phyloP scores from a whole-genome alignment of 2,329 filamentous ascomycete genomes.

The Calycina marina region DNA sequence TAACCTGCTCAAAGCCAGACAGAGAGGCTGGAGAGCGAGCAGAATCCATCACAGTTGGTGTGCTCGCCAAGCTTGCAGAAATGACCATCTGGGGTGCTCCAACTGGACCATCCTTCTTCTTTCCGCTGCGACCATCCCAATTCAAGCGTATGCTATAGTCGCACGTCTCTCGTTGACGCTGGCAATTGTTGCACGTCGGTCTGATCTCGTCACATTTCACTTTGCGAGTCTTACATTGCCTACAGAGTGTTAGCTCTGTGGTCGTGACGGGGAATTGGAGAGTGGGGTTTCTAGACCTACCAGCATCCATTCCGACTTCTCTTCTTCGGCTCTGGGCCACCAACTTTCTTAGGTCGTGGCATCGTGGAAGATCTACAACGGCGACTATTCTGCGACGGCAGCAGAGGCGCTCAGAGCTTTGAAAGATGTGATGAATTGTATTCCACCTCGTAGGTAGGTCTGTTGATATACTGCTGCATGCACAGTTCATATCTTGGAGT shows the following conservation, averaged over 20 bases:
- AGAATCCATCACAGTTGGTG: neutral
- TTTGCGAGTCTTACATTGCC: slow-evolving; percentile 68
- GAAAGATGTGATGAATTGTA: too few relatives aligned
- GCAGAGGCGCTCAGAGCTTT: too few relatives aligned
- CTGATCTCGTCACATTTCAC: slow-evolving; percentile 73
- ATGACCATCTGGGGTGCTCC: slow-evolving; percentile 7
- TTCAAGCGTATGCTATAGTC: slow-evolving; percentile 73
- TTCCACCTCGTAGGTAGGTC: too few relatives aligned
- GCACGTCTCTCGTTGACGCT: slow-evolving; percentile 56
- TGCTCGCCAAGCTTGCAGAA: slow-evolving; percentile 4
- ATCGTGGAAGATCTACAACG: too few relatives aligned
- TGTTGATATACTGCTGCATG: too few relatives aligned
- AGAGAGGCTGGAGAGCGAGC: too few relatives aligned
- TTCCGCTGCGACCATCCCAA: slow-evolving; percentile 60
- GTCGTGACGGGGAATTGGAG: neutral
- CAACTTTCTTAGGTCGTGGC: slow-evolving; percentile 52
- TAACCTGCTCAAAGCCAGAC: too few relatives aligned
- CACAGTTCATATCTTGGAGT: too few relatives aligned
- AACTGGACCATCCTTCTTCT: slow-evolving; percentile 28
- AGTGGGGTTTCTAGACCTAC: too few relatives aligned
- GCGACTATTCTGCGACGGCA: too few relatives aligned
- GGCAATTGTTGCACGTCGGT: slow-evolving; percentile 58
- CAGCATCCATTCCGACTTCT: slow-evolving; percentile 56
- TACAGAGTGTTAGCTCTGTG: slow-evolving; percentile 21
- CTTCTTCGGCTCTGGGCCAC: slow-evolving; percentile 48